Conservation (phyloP, 306 rosid genomes). For the Trichosanthes truncata region DNA sequence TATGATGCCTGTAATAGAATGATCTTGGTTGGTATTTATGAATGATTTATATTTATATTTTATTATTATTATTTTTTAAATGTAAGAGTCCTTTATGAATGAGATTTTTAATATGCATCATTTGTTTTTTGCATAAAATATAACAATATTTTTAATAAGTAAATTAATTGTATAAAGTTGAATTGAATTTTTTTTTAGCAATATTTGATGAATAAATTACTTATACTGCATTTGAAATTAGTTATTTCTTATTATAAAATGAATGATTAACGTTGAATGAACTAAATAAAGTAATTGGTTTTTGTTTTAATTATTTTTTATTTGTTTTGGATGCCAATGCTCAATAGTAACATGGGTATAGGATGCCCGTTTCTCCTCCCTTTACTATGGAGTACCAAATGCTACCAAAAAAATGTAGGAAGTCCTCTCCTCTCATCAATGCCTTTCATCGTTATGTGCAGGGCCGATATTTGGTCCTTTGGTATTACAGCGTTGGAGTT, state of each 20-base stretch:
- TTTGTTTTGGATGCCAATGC: background rate
- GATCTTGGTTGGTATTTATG: background rate
- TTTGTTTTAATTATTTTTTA: background rate
- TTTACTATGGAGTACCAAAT: background rate
- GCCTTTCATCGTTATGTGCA: constrained; percentile 15
- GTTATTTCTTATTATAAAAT: background rate
- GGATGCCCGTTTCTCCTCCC: background rate
- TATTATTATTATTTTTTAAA: too few species aligned
- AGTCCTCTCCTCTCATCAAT: background rate
- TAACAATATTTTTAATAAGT: background rate
- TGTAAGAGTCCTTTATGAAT: background rate
- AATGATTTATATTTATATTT: background rate
- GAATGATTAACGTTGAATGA: background rate
- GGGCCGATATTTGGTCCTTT: constrained; percentile 66
- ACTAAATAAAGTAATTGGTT: background rate
- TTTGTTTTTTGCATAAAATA: background rate
- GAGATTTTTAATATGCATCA: background rate
- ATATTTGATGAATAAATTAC: background rate
- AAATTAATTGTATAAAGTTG: background rate
- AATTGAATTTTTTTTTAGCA: background rate
- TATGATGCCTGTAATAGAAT: background rate
- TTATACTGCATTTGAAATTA: background rate
- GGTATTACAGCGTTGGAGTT: constrained; percentile 53
- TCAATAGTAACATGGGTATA: background rate
- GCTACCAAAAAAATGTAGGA: background rate